Conservation (phyloP, 805 yeast species). For the Candida namnaoensis region DNA sequence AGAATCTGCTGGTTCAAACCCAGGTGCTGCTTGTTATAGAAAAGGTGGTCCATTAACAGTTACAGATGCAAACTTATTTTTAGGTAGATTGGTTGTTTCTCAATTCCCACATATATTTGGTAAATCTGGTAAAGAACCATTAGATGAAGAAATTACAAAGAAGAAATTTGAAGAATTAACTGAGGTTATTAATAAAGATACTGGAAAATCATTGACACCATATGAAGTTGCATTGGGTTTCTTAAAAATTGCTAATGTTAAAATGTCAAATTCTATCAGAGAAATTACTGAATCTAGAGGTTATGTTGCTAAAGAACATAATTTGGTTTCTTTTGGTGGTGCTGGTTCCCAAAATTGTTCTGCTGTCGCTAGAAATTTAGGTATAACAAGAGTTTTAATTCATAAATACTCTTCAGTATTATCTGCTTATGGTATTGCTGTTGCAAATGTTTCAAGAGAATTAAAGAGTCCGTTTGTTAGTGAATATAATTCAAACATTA, state of each 20-base stretch:
- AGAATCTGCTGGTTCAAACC: slow-evolving; percentile 80
- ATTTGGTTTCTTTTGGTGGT: slow-evolving; percentile 82
- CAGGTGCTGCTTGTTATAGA: slow-evolving; percentile 84
- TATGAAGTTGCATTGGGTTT: slow-evolving; percentile 78
- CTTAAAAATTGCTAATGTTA: slow-evolving; percentile 73
- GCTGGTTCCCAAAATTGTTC: slow-evolving; percentile 92
- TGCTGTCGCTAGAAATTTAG: slow-evolving; percentile 64
- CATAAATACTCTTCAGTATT: slow-evolving; percentile 79
- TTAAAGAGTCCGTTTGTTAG: slow-evolving; percentile 72
- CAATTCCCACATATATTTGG: slow-evolving; percentile 80
- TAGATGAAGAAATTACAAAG: slow-evolving; percentile 47
- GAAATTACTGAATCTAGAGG: slow-evolving; percentile 83
- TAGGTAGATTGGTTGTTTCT: slow-evolving; percentile 67
- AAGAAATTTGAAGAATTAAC: slow-evolving; percentile 47
- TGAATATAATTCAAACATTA: no score
- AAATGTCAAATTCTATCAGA: slow-evolving; percentile 85
- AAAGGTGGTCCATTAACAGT: slow-evolving; percentile 80
- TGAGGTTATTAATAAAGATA: slow-evolving; percentile 39
- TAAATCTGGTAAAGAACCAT: slow-evolving; percentile 62
- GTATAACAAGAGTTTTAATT: slow-evolving; percentile 58
- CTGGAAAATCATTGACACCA: slow-evolving; percentile 32
- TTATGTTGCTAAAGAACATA: slow-evolving; percentile 51
- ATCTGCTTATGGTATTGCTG: slow-evolving; percentile 82
- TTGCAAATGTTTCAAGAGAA: slow-evolving; percentile 81
- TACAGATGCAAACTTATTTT: slow-evolving; percentile 73